phyloP scores from a whole-genome alignment of 2,329 filamentous ascomycete species.

The Talaromyces atroroseus region DNA sequence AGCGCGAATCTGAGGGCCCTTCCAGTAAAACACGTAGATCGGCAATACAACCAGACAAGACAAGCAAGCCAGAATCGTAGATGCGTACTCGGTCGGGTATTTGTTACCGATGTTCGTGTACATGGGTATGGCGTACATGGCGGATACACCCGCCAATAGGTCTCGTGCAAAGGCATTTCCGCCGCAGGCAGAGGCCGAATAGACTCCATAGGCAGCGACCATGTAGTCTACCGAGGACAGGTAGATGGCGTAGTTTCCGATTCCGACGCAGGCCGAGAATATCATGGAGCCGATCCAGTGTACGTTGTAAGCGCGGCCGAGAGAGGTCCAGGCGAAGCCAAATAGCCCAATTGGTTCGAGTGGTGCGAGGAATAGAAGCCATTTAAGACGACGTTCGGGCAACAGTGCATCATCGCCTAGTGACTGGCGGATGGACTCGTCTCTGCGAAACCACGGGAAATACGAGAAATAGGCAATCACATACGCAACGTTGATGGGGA shows the following conservation, averaged over 20 bases:
- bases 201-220: slow-evolving; percentile 67
- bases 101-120: slow-evolving; percentile 45
- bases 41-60: slow-evolving; percentile 48
- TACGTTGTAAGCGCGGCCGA: slow-evolving; percentile 57
- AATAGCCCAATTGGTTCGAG: slow-evolving; percentile 62
- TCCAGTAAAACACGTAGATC: slow-evolving; percentile 53
- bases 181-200: slow-evolving; percentile 68
- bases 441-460: slow-evolving; percentile 47
- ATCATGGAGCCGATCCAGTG: slow-evolving; percentile 66
- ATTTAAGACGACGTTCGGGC: slow-evolving; percentile 61
- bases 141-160: slow-evolving; percentile 66
- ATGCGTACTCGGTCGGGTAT: slow-evolving; percentile 48
- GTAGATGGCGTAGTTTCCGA: slow-evolving; percentile 69
- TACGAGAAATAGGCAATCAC: slow-evolving; percentile 52
- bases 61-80: slow-evolving; percentile 48
- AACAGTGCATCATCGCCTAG: slow-evolving; percentile 46
- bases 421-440: slow-evolving; percentile 33
- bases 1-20: slow-evolving; percentile 49
- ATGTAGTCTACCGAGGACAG: slow-evolving; percentile 76
- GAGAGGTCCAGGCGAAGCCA: slow-evolving; percentile 63
- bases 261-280: slow-evolving; percentile 61
- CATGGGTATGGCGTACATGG: slow-evolving; percentile 61
- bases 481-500: slow-evolving; percentile 52
- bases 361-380: slow-evolving; percentile 58
- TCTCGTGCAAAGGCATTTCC: slow-evolving; percentile 71